These are phyloP conservation scores for Carpinus fangiana DNA, from an alignment of 306 rosid species.

Conservation along the genomic window DNA sequence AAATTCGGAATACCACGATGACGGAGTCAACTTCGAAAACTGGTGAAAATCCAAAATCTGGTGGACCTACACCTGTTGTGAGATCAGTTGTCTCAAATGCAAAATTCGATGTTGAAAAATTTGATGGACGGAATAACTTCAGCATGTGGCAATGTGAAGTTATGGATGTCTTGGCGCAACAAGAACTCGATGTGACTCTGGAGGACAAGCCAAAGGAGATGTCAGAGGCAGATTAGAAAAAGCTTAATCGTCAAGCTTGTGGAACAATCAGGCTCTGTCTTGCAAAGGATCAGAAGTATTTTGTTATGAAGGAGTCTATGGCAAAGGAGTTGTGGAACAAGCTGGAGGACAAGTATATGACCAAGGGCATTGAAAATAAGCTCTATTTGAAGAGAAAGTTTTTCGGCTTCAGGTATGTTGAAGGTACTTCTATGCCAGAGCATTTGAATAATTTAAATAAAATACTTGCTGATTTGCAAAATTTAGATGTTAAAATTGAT, in stretches of 20 bases:
- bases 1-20: too few species aligned
- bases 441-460: too few species aligned
- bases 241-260: too few species aligned
- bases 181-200: neutral
- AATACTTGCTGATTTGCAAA: too few species aligned
- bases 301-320: too few species aligned
- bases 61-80: too few species aligned
- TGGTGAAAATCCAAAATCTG: too few species aligned
- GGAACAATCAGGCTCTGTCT: neutral
- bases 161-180: neutral
- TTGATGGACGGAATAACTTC: too few species aligned
- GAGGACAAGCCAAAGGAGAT: neutral
- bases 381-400: neutral
- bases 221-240: neutral
- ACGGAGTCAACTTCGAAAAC: too few species aligned
- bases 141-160: neutral
- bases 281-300: neutral
- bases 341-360: neutral
- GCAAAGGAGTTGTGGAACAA: neutral
- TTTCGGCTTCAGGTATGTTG: neutral
- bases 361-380: neutral
- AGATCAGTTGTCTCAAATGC: neutral
- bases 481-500: neutral
- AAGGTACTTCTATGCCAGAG: neutral
- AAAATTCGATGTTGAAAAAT: too few species aligned